Conservation (phyloP, 441 rosid species). For the Populus hybrid region DNA sequence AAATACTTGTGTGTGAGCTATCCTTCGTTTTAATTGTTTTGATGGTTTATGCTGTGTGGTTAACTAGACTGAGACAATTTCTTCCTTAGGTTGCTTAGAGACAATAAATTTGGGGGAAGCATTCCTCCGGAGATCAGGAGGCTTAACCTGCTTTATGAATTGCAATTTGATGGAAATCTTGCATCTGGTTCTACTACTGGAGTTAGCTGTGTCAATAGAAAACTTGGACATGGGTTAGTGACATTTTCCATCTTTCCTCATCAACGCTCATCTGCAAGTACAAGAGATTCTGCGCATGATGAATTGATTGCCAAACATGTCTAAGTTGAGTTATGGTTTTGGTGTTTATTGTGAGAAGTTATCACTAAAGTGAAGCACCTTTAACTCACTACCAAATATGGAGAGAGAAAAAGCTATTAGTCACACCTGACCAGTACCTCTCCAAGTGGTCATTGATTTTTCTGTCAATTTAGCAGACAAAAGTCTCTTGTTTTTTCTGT, state of each 20-base stretch:
- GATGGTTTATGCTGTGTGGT: too few species aligned
- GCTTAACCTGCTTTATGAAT: conserved; percentile 43
- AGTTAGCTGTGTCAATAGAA: conserved; percentile 43
- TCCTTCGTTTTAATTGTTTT: too few species aligned
- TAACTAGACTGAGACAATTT: too few species aligned
- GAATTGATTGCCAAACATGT: neutral
- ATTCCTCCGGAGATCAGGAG: conserved; percentile 37
- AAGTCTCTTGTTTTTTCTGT: neutral
- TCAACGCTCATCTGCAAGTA: neutral
- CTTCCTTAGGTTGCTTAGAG: too few species aligned
- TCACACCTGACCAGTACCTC: neutral
- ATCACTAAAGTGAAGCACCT: too few species aligned
- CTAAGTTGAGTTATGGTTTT: too few species aligned
- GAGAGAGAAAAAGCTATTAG: neutral
- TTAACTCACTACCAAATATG: neutral
- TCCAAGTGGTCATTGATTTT: neutral
- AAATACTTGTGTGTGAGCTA: too few species aligned
- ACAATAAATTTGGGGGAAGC: conserved; percentile 37
- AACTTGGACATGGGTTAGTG: conserved; percentile 61
- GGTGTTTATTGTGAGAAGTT: too few species aligned
- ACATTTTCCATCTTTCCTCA: neutral
- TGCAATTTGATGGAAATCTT: conserved; percentile 47
- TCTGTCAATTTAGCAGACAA: neutral
- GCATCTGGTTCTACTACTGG: conserved; percentile 24
- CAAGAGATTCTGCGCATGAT: neutral